phyloP scores from a whole-genome alignment of 805 yeast genomes.

The Schwanniomyces occidentalis region DNA sequence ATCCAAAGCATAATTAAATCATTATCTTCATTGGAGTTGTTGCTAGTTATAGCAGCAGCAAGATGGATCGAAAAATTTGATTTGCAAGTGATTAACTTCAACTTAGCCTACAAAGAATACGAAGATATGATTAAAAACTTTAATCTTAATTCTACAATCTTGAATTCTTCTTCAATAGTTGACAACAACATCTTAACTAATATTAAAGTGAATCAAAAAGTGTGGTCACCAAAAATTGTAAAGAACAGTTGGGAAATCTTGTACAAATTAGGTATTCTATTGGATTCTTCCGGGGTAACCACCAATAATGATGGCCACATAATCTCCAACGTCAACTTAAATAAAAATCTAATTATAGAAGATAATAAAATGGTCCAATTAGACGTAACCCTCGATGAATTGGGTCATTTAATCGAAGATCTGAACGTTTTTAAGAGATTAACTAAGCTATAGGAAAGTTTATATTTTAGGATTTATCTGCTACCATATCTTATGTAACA shows the following conservation, averaged over 20 bases:
- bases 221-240: slow-evolving; percentile 63
- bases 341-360: slow-evolving; percentile 33
- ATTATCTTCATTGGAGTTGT: slow-evolving; percentile 70
- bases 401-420: slow-evolving; percentile 33
- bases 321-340: slow-evolving; percentile 25
- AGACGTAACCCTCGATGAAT: slow-evolving; percentile 53
- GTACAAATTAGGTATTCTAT: slow-evolving; percentile 52
- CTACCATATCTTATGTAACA: not conserved
- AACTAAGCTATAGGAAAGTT: slow-evolving; percentile 17
- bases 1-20: slow-evolving; percentile 28
- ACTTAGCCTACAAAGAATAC: slow-evolving; percentile 77
- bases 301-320: slow-evolving; percentile 41
- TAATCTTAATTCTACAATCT: slow-evolving; percentile 34
- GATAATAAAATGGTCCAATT: slow-evolving; percentile 52
- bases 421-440: slow-evolving; percentile 20
- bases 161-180: slow-evolving; percentile 29
- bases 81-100: slow-evolving; percentile 66
- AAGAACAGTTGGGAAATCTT: slow-evolving; percentile 75
- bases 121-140: slow-evolving; percentile 47
- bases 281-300: slow-evolving; percentile 46
- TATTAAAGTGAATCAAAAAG: slow-evolving; percentile 41
- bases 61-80: slow-evolving; percentile 63
- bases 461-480: not conserved
- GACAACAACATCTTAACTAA: slow-evolving; percentile 36
- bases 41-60: slow-evolving; percentile 72